Conservation (phyloP, 768 basidiomycete genomes). For the Gloeophyllum trabeum region DNA sequence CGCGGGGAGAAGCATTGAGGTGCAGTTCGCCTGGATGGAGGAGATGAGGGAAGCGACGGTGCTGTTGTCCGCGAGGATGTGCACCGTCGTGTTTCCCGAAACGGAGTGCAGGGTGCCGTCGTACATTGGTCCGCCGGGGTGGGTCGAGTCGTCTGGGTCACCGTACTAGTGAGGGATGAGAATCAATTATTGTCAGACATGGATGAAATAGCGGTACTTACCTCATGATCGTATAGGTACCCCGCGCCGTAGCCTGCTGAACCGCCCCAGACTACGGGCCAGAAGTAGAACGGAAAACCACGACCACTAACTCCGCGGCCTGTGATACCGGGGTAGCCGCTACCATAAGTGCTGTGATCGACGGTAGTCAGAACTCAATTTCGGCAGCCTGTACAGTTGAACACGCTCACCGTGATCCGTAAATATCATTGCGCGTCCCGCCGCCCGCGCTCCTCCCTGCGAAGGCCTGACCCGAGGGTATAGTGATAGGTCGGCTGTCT, state of each 20-base stretch:
- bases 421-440: not conserved
- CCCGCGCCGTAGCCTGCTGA: constrained; percentile 15
- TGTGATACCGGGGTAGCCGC: constrained; percentile 44
- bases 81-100: constrained; percentile 18
- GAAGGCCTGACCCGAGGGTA: constrained; percentile 33
- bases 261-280: constrained; percentile 46
- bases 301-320: constrained; percentile 34
- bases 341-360: constrained; percentile 53
- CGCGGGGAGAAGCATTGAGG: constrained; percentile 16
- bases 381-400: no score
- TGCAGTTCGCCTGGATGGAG: constrained; percentile 25
- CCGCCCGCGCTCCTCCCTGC: constrained; percentile 12
- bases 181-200: constrained; percentile 7
- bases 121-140: constrained; percentile 22
- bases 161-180: constrained; percentile 18
- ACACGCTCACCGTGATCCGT: constrained; percentile 1
- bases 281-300: constrained; percentile 55
- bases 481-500: constrained; percentile 18
- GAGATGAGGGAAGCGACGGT: constrained; percentile 21
- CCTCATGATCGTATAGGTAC: constrained; percentile 31
- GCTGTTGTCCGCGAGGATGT: constrained; percentile 22
- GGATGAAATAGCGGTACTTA: constrained; percentile 12
- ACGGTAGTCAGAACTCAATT: no score
- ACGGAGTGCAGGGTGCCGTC: constrained; percentile 17
- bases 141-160: constrained; percentile 18